A percentile compares a stretch with the other conserved stretches of the same genome.
phyloP scores from a whole-genome alignment of 345 rosid species.

The Schrenkiella parvula region DNA sequence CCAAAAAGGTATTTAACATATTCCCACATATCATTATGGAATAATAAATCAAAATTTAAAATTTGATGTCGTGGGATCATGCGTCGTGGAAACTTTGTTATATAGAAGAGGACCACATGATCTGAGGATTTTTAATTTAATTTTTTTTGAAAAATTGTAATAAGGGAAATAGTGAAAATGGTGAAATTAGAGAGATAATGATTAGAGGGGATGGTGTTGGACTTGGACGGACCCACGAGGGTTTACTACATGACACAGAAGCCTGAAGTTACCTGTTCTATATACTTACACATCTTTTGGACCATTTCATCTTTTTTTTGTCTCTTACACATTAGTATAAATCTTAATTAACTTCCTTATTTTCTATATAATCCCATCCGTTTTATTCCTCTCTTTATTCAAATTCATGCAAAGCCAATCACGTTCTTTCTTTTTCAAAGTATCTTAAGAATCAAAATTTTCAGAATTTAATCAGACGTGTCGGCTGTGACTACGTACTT shows the following conservation, averaged over 20 bases:
- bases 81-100: conserved; percentile 9
- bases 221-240: conserved; percentile 4
- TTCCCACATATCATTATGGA: background rate
- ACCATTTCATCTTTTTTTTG: conserved; percentile 15
- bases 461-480: background rate
- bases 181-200: conserved; percentile 18
- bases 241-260: conserved; percentile 28
- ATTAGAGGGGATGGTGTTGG: conserved; percentile 16
- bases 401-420: conserved; percentile 12
- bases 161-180: background rate
- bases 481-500: conserved; percentile 20
- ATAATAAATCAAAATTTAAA: background rate
- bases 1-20: background rate
- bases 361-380: background rate
- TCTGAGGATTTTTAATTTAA: background rate
- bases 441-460: background rate
- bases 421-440: background rate
- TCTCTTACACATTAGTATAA: background rate
- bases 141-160: background rate
- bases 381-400: background rate
- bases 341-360: background rate
- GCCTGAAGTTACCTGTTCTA: conserved; percentile 33
- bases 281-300: conserved; percentile 19
- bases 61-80: conserved; percentile 26
- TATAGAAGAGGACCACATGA: conserved; percentile 30